These are phyloP conservation scores for Henckelia pumila DNA, from an alignment of 257 asterid genomes.

Conservation along the genomic window DNA sequence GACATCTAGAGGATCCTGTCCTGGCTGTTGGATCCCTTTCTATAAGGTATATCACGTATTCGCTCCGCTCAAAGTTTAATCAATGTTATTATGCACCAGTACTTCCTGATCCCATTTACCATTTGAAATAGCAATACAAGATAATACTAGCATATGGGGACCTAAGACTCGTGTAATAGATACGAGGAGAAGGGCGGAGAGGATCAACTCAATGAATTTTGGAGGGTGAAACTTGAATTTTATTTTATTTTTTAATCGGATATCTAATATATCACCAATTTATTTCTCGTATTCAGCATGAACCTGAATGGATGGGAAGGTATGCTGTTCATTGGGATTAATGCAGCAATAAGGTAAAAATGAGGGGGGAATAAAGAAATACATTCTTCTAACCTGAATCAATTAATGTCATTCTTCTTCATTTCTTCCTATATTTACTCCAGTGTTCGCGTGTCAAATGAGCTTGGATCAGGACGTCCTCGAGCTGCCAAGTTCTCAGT, in stretches of 20 bases:
- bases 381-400: background rate
- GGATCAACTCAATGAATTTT: background rate
- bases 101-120: background rate
- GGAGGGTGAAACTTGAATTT: background rate
- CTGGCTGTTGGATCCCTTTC: slow-evolving; percentile 94
- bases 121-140: too few species aligned
- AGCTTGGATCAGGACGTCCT: slow-evolving; percentile 89
- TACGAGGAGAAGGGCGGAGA: background rate
- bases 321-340: slow-evolving; percentile 89
- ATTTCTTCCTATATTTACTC: background rate
- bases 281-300: slow-evolving; percentile 56
- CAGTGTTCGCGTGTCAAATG: slow-evolving; percentile 87
- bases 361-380: background rate
- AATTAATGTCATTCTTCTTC: background rate
- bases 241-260: background rate
- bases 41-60: slow-evolving; percentile 54
- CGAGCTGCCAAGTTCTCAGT: slow-evolving; percentile 86
- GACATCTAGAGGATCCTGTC: slow-evolving; percentile 85
- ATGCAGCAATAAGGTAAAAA: slow-evolving; percentile 86
- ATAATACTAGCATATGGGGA: background rate
- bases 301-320: slow-evolving; percentile 99
- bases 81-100: background rate
- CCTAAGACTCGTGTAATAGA: background rate
- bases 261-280: background rate
- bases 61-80: background rate